A percentile compares a stretch with the other conserved stretches of the same genome.
Evolutionary conservation across 345 rosid genomes (phyloP).

Genomic region (Sisymbrium irio): DNA sequence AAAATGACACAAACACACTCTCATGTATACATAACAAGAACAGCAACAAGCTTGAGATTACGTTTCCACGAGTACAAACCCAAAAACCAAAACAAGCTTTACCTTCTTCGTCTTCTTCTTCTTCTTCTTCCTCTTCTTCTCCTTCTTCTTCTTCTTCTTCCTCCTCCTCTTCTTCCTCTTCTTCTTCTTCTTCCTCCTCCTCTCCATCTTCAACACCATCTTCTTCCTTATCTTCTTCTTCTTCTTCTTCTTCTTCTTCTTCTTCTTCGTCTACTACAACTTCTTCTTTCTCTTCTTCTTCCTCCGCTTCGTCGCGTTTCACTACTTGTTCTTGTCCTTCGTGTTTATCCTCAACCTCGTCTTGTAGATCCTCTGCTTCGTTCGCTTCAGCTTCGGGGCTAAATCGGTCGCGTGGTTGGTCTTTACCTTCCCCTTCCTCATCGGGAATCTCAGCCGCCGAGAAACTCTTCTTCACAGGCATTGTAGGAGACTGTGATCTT

Average conservation of each 20-base stretch:
- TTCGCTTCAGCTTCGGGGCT: conserved; percentile 1
- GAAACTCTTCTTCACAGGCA: conserved; percentile 67
- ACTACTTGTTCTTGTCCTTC: conserved; percentile 28
- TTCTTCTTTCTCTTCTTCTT: neutral
- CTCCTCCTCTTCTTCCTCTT: conserved; percentile 14
- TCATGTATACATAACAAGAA: conserved; percentile 19
- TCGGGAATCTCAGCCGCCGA: conserved; percentile 46
- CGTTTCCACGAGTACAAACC: conserved; percentile 14
- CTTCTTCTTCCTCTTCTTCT: conserved; percentile 23
- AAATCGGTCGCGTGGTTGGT: conserved; percentile 32
- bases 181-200: neutral
- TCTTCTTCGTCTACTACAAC: conserved; percentile 12
- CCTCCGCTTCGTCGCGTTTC: conserved; percentile 17
- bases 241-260: no score
- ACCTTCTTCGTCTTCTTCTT: conserved; percentile 19
- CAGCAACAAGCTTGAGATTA: neutral
- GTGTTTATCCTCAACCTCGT: neutral
- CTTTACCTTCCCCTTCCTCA: conserved; percentile 30
- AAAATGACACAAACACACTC: conserved; percentile 14
- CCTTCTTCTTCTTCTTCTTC: conserved; percentile 22
- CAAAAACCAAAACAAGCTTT: conserved; percentile 24
- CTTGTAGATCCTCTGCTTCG: conserved; percentile 20
- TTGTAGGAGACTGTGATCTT: conserved; percentile 34
- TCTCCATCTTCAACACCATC: conserved; percentile 32
- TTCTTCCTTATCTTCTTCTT: conserved; percentile 20